A percentile compares a stretch with the other conserved stretches of the same genome.
phyloP scores from a whole-genome alignment of 768 basidiomycete genomes.

The Pulveroboletus sp. region DNA sequence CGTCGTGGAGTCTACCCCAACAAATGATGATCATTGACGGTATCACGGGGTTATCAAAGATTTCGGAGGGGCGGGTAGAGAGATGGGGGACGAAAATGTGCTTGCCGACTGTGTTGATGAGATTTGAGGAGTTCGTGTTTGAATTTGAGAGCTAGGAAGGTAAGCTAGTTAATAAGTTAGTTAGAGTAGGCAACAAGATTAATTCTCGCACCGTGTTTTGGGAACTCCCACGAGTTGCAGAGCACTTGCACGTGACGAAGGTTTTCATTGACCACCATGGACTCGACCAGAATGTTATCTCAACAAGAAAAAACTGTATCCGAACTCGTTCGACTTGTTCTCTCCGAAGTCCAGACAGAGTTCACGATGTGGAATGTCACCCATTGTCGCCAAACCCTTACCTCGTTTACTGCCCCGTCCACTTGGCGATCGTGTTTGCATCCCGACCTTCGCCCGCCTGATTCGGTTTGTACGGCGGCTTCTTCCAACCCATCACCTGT shows the following conservation, averaged over 20 bases:
- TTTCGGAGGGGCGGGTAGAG: background rate
- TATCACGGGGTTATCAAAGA: background rate
- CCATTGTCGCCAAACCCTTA: slow-evolving; percentile 11
- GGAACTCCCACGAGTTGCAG: background rate
- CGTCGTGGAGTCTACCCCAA: no score
- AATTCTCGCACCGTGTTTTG: no score
- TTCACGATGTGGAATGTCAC: slow-evolving; percentile 17
- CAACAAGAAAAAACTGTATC: background rate
- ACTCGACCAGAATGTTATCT: slow-evolving; percentile 5
- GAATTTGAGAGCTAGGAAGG: background rate
- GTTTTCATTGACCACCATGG: slow-evolving; percentile 4
- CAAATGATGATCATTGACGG: slow-evolving; percentile 7
- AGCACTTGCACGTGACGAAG: background rate
- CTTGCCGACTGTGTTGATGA: no score
- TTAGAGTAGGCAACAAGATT: no score
- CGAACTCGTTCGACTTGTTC: slow-evolving; percentile 12
- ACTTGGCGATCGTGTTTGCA: slow-evolving; percentile 12
- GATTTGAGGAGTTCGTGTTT: background rate
- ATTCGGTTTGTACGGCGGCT: background rate
- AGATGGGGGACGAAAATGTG: no score
- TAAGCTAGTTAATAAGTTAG: no score
- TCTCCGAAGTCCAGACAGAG: slow-evolving; percentile 24
- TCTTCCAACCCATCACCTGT: background rate
- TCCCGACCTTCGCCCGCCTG: slow-evolving; percentile 9
- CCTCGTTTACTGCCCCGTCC: slow-evolving; percentile 14